phyloP scores from a whole-genome alignment of 495 filamentous ascomycete species.

The Tetracladium setigerum region DNA sequence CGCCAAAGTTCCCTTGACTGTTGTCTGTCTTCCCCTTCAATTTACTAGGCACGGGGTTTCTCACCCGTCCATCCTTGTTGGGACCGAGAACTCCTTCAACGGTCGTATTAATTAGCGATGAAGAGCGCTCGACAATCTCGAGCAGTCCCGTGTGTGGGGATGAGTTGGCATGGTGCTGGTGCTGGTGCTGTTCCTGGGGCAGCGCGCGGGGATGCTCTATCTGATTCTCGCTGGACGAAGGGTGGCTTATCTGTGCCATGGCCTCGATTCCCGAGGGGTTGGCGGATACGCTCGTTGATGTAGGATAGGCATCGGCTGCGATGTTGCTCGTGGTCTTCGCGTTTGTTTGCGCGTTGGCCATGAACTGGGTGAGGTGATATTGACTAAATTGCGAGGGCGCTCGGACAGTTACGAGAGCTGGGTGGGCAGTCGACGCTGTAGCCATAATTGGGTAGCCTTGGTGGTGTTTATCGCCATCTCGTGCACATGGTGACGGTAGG shows the following conservation, averaged over 20 bases:
- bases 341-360: constrained; percentile 6
- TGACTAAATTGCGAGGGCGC: constrained; percentile 13
- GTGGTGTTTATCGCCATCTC: constrained; percentile 17
- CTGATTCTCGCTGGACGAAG: constrained; percentile 14
- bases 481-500: background rate
- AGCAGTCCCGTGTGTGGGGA: constrained; percentile 19
- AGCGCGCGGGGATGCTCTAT: constrained; percentile 1
- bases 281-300: constrained; percentile 6
- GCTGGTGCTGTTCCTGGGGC: constrained; percentile 7
- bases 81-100: constrained; percentile 22
- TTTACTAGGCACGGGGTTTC: constrained; percentile 49
- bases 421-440: constrained; percentile 14
- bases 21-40: constrained; percentile 49
- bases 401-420: constrained; percentile 9
- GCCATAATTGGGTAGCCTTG: constrained; percentile 16
- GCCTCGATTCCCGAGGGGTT: background rate
- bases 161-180: constrained; percentile 4
- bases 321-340: background rate
- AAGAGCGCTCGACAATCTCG: constrained; percentile 16
- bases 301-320: constrained; percentile 11
- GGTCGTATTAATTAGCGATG: constrained; percentile 17
- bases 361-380: constrained; percentile 11
- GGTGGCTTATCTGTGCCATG: constrained; percentile 17
- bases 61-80: constrained; percentile 42
- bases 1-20: constrained; percentile 49